Base-by-base conservation (phyloP, 331 rosid genomes). In the Saraca asoca region DNA sequence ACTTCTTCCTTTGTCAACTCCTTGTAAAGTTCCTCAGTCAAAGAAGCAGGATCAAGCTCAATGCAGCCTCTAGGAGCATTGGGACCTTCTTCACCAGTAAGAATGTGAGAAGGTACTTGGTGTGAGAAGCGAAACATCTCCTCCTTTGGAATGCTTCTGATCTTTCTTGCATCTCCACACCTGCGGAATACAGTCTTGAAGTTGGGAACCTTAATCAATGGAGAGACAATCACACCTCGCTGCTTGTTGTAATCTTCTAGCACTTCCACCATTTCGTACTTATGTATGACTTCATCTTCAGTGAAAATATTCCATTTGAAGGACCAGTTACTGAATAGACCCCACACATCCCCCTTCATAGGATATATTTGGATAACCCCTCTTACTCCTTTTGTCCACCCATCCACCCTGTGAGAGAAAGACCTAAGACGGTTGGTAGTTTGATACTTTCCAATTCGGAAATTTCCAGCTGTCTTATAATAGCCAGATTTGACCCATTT, bases 301-400 rank as follows among this genome's bases (percentile, higher is more conserved):
- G 75, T 81, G 43, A 71, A 71, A 53, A 71, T 83, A 71, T 78
- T 68, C 86, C 86, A 81, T 51, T 68, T 64, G 57, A 63, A 70
- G 64, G 83, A 78, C 86, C 86, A 78, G 57, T 75, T 78, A 73
- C 68, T 62, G 59, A 70, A 81, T 48, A 81, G 52, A 51, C 83
- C 86, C 86, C 86, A 81, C 57, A 78, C 76, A 53, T 81, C 86
- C 60, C 86, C 83, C 75, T 63, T 81, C 77, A 41, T 62, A 51
- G 86, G 86, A 58, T 81, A 71, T 66, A 81, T 67, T 62, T 68
- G 14, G 72, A 81, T 63, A 63, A 76, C 60, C 37, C 83, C 83
- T 18, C 39, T 49, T 11, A 34, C 43, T 5, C 76, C 63, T 57
- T 75, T 51, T 45, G 49, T 71, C 81, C 81, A 81, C 51, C 70